Percentiles rank a stretch among this genome's conserved stretches.
Evolutionary conservation across 345 rosid species (phyloP).

Genomic region (Linum lewisii): DNA sequence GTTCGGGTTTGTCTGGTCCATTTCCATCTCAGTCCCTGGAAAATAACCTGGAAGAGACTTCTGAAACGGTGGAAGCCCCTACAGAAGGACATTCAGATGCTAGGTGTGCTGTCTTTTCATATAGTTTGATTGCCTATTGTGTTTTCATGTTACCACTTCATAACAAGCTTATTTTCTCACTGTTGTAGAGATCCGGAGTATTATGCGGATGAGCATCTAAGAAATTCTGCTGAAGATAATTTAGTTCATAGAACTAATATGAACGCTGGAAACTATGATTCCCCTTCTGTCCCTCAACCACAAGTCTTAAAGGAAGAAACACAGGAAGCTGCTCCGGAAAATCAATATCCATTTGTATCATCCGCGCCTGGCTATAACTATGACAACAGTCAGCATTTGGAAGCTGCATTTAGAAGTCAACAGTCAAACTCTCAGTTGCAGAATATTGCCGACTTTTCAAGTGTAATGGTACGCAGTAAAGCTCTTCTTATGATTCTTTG

Average conservation of each 20-base stretch:
- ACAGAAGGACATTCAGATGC: conserved; percentile 45
- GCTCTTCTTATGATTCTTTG: background rate
- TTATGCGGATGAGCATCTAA: conserved; percentile 63
- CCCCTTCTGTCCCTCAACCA: conserved; percentile 44
- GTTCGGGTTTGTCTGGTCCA: conserved; percentile 37
- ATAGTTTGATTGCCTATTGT: background rate
- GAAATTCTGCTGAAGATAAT: conserved; percentile 45
- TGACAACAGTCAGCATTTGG: conserved; percentile 57
- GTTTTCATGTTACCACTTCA: background rate
- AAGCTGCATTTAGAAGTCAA: conserved; percentile 40
- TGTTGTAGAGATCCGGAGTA: conserved; percentile 56
- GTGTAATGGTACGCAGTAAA: conserved; percentile 52
- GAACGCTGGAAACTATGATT: conserved; percentile 44
- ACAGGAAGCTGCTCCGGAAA: conserved; percentile 46
- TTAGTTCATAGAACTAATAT: conserved; percentile 38
- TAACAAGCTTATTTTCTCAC: conserved; percentile 2
- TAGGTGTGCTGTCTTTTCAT: conserved; percentile 35
- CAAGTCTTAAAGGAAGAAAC: conserved; percentile 62
- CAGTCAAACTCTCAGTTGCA: conserved; percentile 64
- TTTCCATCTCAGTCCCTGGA: conserved; percentile 44
- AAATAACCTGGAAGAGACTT: conserved; percentile 46
- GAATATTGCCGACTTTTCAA: conserved; percentile 55
- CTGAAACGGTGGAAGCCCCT: conserved; percentile 42
- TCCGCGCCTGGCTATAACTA: conserved; percentile 53
- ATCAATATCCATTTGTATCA: conserved; percentile 64